phyloP scores from a whole-genome alignment of 2,329 filamentous ascomycete genomes.

The Trichophaea hybrida region DNA sequence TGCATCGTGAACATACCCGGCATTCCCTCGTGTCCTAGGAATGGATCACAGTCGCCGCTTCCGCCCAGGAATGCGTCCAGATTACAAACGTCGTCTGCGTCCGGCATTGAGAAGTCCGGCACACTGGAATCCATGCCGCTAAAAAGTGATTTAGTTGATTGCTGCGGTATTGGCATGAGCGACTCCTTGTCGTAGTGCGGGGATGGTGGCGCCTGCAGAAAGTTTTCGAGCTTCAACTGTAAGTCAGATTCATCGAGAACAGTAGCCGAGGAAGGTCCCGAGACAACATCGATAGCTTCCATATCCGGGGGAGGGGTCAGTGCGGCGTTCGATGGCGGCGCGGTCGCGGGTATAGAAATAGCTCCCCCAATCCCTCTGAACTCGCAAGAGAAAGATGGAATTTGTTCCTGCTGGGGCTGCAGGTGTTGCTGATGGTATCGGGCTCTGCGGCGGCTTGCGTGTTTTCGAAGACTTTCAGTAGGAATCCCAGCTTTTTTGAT shows the following conservation, averaged over 20 bases:
- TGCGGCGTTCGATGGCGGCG: slow-evolving; percentile 19
- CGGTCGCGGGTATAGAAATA: slow-evolving; percentile 20
- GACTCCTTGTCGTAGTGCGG: slow-evolving; percentile 11
- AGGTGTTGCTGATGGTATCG: slow-evolving; percentile 10
- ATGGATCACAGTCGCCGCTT: slow-evolving; percentile 24
- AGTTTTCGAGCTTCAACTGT: slow-evolving; percentile 22
- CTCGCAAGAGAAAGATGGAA: slow-evolving; percentile 8
- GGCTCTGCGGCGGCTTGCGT: slow-evolving; percentile 17
- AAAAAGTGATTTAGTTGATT: slow-evolving; percentile 7
- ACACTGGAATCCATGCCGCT: slow-evolving; percentile 13
- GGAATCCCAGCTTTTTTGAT: slow-evolving; percentile 76
- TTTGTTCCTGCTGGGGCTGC: slow-evolving; percentile 1
- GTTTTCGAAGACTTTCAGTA: slow-evolving; percentile 34
- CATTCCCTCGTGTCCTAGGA: slow-evolving; percentile 25
- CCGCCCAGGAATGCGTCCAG: slow-evolving; percentile 20
- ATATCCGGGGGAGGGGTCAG: slow-evolving; percentile 20
- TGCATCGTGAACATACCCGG: slow-evolving; percentile 12
- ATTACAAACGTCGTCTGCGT: slow-evolving; percentile 21
- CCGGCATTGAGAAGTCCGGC: slow-evolving; percentile 24
- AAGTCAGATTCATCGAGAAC: slow-evolving; percentile 18
- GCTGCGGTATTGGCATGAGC: background rate
- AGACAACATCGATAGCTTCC: slow-evolving; percentile 1
- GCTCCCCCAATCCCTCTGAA: slow-evolving; percentile 1
- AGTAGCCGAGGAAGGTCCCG: background rate
- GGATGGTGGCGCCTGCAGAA: slow-evolving; percentile 19